Evolutionary conservation across 2,329 filamentous ascomycete genomes (phyloP), one percentile per base, ranked within the genome.

Genomic region (Ophiostoma australiae): DNA sequence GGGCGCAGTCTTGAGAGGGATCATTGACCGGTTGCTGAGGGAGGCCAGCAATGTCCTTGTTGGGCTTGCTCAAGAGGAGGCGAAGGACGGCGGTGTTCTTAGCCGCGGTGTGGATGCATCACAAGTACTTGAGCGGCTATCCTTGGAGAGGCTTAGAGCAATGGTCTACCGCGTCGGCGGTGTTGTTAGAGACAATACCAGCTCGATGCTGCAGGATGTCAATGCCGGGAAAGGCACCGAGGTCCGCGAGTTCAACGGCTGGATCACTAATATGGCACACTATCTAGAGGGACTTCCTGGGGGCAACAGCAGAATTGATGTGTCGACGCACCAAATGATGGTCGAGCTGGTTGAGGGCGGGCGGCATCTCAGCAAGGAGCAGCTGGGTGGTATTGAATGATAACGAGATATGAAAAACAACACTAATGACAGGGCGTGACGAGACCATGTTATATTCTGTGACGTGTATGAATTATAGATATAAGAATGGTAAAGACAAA

Each of bases 1-100:
- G 79, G 83, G 17, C 77, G 91, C 20, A 84, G 23, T 48, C 4
- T 15, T 55, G 10, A 20, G 48, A 2, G 82, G 82, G 35, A 82
- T 91, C 5, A 89, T 94, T 77, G 87, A 90, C 65, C 81, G 87
- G 33, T 83, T 97, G 4, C 82, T 97, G 6, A 81, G 83, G n/a
- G 93, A 97, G 77, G 89, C 91, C 5, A 90, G 88, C 68, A 82
- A 85, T 33, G 89, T 96, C n/a, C 86, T 97, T 44, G 87, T 86
- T 71, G 84, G 84, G 13, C 82, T 96, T 10, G 87, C 92, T 0
- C 84, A 87, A 72, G 82, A 93, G 39, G 83, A 87, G 65, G n/a
- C 20, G 3, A 80, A 78, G 72, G 82, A 76, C 61, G 76, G 77
- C 20, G 76, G 76, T 8, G 81, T 86, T 39, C 76, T 86, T 35